Evolutionary conservation across 495 filamentous ascomycete species (phyloP).

Genomic region (Lasiosphaeria ovina): DNA sequence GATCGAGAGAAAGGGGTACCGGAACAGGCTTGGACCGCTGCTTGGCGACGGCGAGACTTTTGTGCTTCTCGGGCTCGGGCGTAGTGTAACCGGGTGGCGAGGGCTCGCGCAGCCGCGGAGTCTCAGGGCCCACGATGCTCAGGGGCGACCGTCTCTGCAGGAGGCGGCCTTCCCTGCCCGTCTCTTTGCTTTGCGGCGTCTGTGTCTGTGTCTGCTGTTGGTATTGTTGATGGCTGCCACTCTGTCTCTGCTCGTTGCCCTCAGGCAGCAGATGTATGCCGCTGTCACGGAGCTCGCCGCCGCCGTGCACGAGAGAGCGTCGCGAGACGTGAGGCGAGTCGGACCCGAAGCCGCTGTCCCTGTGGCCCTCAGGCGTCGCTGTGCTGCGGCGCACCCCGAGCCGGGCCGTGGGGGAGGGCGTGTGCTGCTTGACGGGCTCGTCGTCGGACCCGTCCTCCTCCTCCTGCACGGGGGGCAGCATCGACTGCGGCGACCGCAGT

Average conservation of each 20-base stretch:
- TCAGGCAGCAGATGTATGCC: slow-evolving; percentile 47
- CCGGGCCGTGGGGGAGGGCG: slow-evolving; percentile 1
- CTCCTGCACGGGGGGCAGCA: slow-evolving; percentile 44
- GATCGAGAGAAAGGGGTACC: too few species aligned
- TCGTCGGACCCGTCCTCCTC: slow-evolving; percentile 37
- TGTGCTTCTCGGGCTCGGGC: slow-evolving; percentile 34
- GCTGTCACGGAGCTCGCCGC: slow-evolving; percentile 48
- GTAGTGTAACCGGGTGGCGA: slow-evolving; percentile 27
- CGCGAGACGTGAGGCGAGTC: slow-evolving; percentile 43
- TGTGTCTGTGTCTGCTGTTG: slow-evolving; percentile 42
- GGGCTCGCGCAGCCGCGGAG: slow-evolving; percentile 29
- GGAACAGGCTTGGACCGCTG: slow-evolving; percentile 15
- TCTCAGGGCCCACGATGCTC: slow-evolving; percentile 23
- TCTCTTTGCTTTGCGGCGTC: slow-evolving; percentile 17
- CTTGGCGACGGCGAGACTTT: slow-evolving; percentile 12
- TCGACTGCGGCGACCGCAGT: slow-evolving; percentile 39
- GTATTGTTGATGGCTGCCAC: slow-evolving; percentile 15
- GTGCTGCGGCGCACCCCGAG: not conserved
- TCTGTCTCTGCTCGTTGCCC: slow-evolving; percentile 13
- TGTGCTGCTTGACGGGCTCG: slow-evolving; percentile 19
- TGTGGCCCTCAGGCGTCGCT: slow-evolving; percentile 34
- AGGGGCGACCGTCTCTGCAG: slow-evolving; percentile 19
- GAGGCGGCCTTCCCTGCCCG: slow-evolving; percentile 10
- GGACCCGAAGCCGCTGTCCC: slow-evolving; percentile 48
- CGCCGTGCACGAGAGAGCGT: slow-evolving; percentile 21